These are phyloP conservation scores for Plasmodium cynomolgi DNA, from an alignment of 169 alveolate species.

Conservation along the genomic window DNA sequence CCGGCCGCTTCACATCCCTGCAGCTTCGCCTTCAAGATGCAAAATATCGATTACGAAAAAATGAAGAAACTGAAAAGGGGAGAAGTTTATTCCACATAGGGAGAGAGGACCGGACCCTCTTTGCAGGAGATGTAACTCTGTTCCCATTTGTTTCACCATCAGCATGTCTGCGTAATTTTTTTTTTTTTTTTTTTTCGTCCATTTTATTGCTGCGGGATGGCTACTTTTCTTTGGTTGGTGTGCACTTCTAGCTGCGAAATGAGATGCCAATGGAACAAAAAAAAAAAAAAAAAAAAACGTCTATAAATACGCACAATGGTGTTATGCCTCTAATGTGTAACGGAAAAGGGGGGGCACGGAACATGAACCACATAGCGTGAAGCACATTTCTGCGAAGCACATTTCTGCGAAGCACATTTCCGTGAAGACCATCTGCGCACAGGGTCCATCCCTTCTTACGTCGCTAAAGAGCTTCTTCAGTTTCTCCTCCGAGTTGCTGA, in stretches of 20 bases:
- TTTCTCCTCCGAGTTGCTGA: constrained; percentile 61
- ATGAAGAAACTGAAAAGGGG: constrained; percentile 71
- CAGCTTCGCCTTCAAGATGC: constrained; percentile 69
- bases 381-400: no score
- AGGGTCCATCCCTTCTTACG: constrained; percentile 3
- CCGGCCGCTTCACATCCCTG: background rate
- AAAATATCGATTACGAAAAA: constrained; percentile 72
- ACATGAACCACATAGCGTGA: background rate
- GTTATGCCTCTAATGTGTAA: background rate
- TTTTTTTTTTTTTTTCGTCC: constrained; percentile 12
- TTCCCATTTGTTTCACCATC: background rate
- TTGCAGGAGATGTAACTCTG: background rate
- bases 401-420: background rate
- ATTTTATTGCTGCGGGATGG: constrained; percentile 29
- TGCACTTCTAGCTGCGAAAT: constrained; percentile 38
- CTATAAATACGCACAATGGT: background rate
- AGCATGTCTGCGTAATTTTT: background rate
- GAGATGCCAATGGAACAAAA: background rate
- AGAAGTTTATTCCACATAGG: constrained; percentile 47
- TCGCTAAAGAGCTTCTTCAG: constrained; percentile 63
- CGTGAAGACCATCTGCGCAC: background rate
- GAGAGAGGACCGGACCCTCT: background rate
- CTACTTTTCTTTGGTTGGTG: constrained; percentile 51
- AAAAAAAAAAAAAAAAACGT: background rate
- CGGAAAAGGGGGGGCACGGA: background rate